Conservation (phyloP, 2,329 filamentous ascomycete genomes). For the Bimuria novae-zelandiae region DNA sequence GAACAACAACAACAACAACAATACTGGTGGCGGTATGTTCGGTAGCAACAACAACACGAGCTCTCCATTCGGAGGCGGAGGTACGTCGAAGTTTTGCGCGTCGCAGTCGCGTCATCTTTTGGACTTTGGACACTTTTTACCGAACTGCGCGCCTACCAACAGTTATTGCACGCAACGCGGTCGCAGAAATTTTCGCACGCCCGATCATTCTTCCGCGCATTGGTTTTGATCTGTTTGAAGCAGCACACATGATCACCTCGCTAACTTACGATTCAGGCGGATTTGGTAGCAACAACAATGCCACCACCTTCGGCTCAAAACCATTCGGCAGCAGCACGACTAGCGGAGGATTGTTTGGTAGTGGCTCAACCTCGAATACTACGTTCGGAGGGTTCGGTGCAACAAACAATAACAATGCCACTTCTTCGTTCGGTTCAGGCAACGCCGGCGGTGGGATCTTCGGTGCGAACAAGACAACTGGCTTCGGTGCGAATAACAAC, state of each 20-base stretch:
- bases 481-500: slow-evolving; percentile 17
- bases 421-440: slow-evolving; percentile 40
- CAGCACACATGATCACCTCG: neutral
- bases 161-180: neutral
- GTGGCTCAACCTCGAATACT: slow-evolving; percentile 15
- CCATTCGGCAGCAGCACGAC: slow-evolving; percentile 52
- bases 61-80: slow-evolving; percentile 43
- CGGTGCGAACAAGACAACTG: slow-evolving; percentile 24
- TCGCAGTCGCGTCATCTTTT: slow-evolving; percentile 29
- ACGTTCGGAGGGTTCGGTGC: slow-evolving; percentile 39
- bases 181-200: neutral
- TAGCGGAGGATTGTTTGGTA: slow-evolving; percentile 42
- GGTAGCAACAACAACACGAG: slow-evolving; percentile 37
- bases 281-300: slow-evolving; percentile 47
- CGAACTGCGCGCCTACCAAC: neutral
- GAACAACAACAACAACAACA: slow-evolving; percentile 36
- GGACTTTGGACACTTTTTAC: slow-evolving; percentile 12
- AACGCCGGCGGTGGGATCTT: slow-evolving; percentile 44
- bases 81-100: slow-evolving; percentile 45
- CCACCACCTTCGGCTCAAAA: slow-evolving; percentile 37
- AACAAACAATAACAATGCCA: slow-evolving; percentile 31
- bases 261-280: slow-evolving; percentile 41
- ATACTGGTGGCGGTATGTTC: slow-evolving; percentile 37
- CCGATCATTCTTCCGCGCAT: neutral
- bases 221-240: neutral